Conservation (phyloP, 164 flowering plant species). For the Nymphaea colorata region DNA sequence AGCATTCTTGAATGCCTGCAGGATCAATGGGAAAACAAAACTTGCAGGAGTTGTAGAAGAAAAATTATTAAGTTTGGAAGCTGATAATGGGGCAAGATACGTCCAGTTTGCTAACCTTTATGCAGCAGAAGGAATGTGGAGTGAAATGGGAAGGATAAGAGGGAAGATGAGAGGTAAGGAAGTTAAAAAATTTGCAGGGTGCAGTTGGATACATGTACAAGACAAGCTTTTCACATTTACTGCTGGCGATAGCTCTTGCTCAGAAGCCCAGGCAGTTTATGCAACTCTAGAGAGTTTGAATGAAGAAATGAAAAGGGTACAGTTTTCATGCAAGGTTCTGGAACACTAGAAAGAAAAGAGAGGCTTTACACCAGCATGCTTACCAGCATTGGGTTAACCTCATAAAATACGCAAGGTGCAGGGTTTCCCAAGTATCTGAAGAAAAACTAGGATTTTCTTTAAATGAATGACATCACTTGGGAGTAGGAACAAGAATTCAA, state of each 20-base stretch:
- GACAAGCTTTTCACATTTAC: conserved; percentile 38
- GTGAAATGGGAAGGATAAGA: conserved; percentile 63
- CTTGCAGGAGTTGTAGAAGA: conserved; percentile 48
- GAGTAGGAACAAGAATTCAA: too few relatives aligned
- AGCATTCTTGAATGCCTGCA: conserved; percentile 58
- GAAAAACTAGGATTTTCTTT: too few relatives aligned
- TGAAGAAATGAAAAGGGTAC: conserved; percentile 17
- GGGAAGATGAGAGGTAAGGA: conserved; percentile 62
- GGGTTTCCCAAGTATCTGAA: too few relatives aligned
- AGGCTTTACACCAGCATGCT: background rate
- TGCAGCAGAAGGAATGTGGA: conserved; percentile 74
- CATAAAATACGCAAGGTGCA: too few relatives aligned
- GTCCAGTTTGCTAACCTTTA: conserved; percentile 77
- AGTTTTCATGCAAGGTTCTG: background rate
- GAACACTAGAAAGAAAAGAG: background rate
- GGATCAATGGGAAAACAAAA: conserved; percentile 27
- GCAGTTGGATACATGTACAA: conserved; percentile 66
- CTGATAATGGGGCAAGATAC: conserved; percentile 48
- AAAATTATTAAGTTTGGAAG: conserved; percentile 35
- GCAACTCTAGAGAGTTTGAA: conserved; percentile 27
- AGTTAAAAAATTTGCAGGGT: conserved; percentile 54
- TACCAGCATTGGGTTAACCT: too few relatives aligned
- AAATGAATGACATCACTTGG: too few relatives aligned
- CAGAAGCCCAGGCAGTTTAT: conserved; percentile 40
- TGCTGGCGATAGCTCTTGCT: conserved; percentile 44